These are phyloP conservation scores for Pelargonium citronellum DNA, from an alignment of 441 rosid species.

Conservation along the genomic window DNA sequence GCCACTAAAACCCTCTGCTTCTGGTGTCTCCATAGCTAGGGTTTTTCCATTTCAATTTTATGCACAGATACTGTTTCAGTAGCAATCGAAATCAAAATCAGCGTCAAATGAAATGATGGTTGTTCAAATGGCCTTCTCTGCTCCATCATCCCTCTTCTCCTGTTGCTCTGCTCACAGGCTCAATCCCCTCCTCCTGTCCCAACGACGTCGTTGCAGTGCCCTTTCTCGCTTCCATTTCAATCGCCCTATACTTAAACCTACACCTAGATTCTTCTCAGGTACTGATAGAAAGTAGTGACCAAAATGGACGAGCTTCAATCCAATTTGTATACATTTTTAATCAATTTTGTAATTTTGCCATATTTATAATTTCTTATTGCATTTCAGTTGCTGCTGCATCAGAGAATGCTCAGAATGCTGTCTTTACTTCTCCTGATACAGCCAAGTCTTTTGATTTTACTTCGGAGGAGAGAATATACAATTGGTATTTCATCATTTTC, in stretches of 20 bases:
- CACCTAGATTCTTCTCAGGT: constrained; percentile 36
- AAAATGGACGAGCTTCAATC: neutral
- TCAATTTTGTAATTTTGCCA: neutral
- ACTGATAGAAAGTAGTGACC: neutral
- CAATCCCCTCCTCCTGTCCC: constrained; percentile 64
- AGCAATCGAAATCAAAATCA: neutral
- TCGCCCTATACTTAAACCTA: constrained; percentile 10
- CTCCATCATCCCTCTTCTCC: constrained; percentile 39
- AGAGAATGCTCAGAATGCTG: constrained; percentile 44
- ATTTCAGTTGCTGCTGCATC: constrained; percentile 49
- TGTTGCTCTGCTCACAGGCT: constrained; percentile 48
- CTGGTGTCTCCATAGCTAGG: constrained; percentile 1
- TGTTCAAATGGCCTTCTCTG: constrained; percentile 39
- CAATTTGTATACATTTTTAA: neutral
- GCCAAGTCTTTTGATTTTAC: constrained; percentile 82
- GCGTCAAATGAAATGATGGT: constrained; percentile 24
- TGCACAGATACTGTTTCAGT: neutral
- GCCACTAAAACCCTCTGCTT: constrained; percentile 18
- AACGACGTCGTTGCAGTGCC: constrained; percentile 34
- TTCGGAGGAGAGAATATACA: constrained; percentile 82
- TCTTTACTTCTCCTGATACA: constrained; percentile 65
- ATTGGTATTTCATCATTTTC: constrained; percentile 43
- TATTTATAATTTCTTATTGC: constrained; percentile 14
- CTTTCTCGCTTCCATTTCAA: constrained; percentile 27
- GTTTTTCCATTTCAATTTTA: neutral